These are phyloP conservation scores for Myxozyma nipponensis DNA, from an alignment of 805 yeast species.

Conservation along the genomic window DNA sequence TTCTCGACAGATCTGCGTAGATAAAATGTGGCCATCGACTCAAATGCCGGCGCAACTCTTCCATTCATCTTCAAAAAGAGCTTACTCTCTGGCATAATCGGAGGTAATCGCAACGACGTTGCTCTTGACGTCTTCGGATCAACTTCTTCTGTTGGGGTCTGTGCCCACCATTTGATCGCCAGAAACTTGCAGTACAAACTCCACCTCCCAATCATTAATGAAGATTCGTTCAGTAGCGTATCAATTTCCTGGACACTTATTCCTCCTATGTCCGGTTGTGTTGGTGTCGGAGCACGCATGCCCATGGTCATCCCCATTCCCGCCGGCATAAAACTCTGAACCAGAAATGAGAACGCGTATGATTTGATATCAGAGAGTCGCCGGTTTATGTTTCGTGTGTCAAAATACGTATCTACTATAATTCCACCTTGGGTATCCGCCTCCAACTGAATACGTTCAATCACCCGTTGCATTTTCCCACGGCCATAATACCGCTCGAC, in stretches of 20 bases:
- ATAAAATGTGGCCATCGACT: conserved; percentile 59
- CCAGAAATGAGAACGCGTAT: conserved; percentile 52
- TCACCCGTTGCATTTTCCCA: conserved; percentile 54
- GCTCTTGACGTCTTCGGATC: conserved; percentile 5
- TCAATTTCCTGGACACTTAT: conserved; percentile 60
- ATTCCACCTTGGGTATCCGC: conserved; percentile 91
- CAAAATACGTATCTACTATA: conserved; percentile 81
- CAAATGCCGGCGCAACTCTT: conserved; percentile 59
- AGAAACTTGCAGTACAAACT: conserved; percentile 49
- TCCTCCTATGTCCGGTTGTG: conserved; percentile 33
- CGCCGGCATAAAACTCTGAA: conserved; percentile 34
- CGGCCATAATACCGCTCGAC: conserved; percentile 71
- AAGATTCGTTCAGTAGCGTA: conserved; percentile 63
- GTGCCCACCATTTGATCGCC: conserved; percentile 27
- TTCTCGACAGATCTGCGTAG: conserved; percentile 75
- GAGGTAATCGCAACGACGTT: conserved; percentile 41
- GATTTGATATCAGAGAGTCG: conserved; percentile 51
- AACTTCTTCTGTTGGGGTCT: conserved; percentile 5
- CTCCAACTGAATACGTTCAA: conserved; percentile 74
- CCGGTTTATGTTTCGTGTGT: conserved; percentile 58
- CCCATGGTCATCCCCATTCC: conserved; percentile 24
- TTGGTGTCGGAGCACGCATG: conserved; percentile 31
- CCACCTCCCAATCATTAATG: conserved; percentile 83
- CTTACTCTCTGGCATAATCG: conserved; percentile 50
- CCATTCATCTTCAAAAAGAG: conserved; percentile 54